Evolutionary conservation across 208 protist genomes (phyloP).

Genomic region (Acanthamoeba divionensis): DNA sequence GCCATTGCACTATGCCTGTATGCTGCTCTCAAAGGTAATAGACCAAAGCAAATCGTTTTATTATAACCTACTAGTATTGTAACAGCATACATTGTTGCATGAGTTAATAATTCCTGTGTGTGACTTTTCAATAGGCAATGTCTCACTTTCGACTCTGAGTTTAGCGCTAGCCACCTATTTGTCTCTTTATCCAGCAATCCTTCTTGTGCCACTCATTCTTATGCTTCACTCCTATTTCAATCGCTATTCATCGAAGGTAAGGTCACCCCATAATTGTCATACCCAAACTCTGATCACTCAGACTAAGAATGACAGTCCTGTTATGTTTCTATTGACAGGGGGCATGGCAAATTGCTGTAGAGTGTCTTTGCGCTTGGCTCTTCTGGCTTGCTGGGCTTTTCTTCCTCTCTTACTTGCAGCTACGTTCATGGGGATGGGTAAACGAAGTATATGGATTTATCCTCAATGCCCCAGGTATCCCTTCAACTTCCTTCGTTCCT

Average conservation of each 20-base stretch:
- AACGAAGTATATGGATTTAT: constrained; percentile 54
- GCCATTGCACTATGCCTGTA: constrained; percentile 35
- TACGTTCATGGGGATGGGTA: neutral
- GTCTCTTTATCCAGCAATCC: constrained; percentile 3
- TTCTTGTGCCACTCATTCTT: constrained; percentile 25
- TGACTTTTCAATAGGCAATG: neutral
- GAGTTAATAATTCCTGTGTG: neutral
- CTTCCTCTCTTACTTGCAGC: neutral
- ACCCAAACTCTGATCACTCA: neutral
- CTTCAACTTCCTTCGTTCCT: no score
- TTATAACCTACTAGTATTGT: no score
- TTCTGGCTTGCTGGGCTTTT: constrained; percentile 25
- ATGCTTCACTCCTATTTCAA: constrained; percentile 30
- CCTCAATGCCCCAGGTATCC: neutral
- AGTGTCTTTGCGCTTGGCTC: neutral
- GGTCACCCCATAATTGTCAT: neutral
- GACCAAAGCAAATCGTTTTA: neutral
- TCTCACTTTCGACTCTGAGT: constrained; percentile 17
- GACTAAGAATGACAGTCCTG: neutral
- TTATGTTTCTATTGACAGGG: no score
- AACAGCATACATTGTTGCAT: neutral
- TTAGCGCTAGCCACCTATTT: constrained; percentile 39
- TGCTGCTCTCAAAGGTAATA: constrained; percentile 29
- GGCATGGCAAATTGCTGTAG: no score
- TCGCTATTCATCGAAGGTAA: neutral